phyloP scores from a whole-genome alignment of 805 yeast genomes.

The Yarrowia sp. region DNA sequence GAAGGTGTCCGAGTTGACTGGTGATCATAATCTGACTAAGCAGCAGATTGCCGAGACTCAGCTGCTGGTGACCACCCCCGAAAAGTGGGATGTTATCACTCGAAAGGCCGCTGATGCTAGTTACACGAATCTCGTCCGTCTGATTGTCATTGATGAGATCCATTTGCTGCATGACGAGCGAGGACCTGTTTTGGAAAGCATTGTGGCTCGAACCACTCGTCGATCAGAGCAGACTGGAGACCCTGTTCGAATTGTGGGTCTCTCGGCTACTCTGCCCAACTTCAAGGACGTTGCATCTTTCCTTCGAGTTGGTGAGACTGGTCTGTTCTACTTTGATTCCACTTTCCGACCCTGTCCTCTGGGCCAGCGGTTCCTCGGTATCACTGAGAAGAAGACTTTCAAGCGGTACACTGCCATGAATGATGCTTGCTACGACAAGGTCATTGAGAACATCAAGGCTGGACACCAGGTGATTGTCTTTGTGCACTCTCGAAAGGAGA shows the following conservation, averaged over 20 bases:
- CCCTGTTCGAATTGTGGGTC: slow-evolving; percentile 74
- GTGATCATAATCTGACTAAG: slow-evolving; percentile 80
- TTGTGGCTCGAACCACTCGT: slow-evolving; percentile 76
- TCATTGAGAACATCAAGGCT: slow-evolving; percentile 59
- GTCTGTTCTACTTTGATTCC: slow-evolving; percentile 82
- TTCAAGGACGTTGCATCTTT: slow-evolving; percentile 86
- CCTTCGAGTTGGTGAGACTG: slow-evolving; percentile 67
- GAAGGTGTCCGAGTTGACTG: slow-evolving; percentile 84
- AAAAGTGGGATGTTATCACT: slow-evolving; percentile 96
- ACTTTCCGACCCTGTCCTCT: slow-evolving; percentile 91
- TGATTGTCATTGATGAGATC: slow-evolving; percentile 88
- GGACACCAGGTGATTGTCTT: slow-evolving; percentile 85
- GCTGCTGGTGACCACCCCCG: slow-evolving; percentile 90
- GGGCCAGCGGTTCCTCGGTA: slow-evolving; percentile 85
- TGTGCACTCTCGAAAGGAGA: slow-evolving; percentile 94
- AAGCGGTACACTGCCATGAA: slow-evolving; percentile 83
- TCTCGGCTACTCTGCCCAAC: slow-evolving; percentile 93
- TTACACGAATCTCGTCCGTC: slow-evolving; percentile 66
- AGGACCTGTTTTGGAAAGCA: slow-evolving; percentile 92
- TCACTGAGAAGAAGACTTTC: slow-evolving; percentile 81
- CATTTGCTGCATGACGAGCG: slow-evolving; percentile 92
- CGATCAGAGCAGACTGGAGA: slow-evolving; percentile 55
- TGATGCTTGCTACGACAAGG: slow-evolving; percentile 85
- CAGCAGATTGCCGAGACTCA: slow-evolving; percentile 81
- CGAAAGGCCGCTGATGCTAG: slow-evolving; percentile 76